phyloP scores from a whole-genome alignment of 495 filamentous ascomycete genomes.

The Neurospora sublineolata region DNA sequence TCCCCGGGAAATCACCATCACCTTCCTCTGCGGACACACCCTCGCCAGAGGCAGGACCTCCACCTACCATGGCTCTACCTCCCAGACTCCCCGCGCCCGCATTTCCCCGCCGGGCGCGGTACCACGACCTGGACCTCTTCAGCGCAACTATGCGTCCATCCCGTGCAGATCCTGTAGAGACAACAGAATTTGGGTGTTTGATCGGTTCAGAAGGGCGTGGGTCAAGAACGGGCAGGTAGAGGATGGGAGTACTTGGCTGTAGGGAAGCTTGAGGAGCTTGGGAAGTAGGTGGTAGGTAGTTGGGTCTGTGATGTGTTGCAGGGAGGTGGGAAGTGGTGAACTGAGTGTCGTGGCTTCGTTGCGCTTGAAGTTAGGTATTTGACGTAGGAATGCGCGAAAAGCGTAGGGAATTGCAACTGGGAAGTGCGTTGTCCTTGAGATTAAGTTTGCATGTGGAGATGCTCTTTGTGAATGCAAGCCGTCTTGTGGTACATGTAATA shows the following conservation, averaged over 20 bases:
- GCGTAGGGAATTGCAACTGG: too few species aligned
- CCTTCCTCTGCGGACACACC: background rate
- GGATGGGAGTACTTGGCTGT: too few species aligned
- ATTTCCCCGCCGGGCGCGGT: background rate
- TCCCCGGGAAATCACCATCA: background rate
- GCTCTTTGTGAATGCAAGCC: too few species aligned
- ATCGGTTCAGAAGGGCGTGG: background rate
- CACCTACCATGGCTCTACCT: background rate
- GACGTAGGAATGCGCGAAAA: too few species aligned
- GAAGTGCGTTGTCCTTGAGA: too few species aligned
- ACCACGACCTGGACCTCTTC: too few species aligned
- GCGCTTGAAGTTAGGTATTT: too few species aligned
- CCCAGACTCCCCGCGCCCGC: background rate
- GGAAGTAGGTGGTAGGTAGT: background rate
- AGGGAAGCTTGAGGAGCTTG: background rate
- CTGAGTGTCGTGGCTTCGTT: too few species aligned
- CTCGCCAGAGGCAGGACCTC: background rate
- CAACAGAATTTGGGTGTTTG: background rate
- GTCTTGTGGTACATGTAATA: too few species aligned
- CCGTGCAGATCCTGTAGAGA: background rate
- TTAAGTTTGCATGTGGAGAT: too few species aligned
- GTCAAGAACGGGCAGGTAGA: background rate
- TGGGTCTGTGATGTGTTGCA: background rate
- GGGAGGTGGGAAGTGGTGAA: too few species aligned
- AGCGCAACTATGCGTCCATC: background rate